Conservation (phyloP, 2,329 filamentous ascomycete genomes). For the Tolypocladium amazonense region DNA sequence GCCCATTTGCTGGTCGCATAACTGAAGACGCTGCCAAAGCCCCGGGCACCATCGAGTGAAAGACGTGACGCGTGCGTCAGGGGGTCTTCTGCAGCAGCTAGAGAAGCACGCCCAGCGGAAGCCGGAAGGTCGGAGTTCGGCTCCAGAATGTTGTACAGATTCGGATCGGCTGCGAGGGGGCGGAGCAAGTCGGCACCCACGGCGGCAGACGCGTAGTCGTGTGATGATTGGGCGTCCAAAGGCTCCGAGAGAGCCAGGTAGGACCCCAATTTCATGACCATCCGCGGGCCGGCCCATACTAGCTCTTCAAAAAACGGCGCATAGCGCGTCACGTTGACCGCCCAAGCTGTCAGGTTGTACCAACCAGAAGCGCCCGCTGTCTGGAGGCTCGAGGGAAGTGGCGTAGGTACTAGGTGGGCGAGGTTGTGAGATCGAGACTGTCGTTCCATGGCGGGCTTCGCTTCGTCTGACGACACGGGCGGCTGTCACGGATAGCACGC, state of each 20-base stretch:
- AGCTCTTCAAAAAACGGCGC: conserved; percentile 58
- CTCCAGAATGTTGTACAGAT: conserved; percentile 20
- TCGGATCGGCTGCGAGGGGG: conserved; percentile 12
- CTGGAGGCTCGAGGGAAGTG: conserved; percentile 10
- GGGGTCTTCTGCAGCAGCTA: conserved; percentile 6
- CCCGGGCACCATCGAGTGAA: conserved; percentile 50
- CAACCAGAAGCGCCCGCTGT: conserved; percentile 18
- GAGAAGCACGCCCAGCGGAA: not conserved
- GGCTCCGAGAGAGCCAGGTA: conserved; percentile 50
- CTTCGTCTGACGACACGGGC: not conserved
- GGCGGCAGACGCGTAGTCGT: conserved; percentile 9
- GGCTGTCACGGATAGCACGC: not conserved
- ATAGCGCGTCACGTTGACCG: conserved; percentile 47
- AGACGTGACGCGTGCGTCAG: conserved; percentile 30
- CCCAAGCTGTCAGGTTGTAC: conserved; percentile 47
- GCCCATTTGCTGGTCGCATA: conserved; percentile 93
- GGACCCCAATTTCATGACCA: conserved; percentile 58
- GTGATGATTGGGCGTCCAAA: conserved; percentile 35
- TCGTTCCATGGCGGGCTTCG: conserved; percentile 1
- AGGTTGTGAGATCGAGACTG: not conserved
- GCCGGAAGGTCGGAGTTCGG: conserved; percentile 3
- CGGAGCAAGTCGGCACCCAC: conserved; percentile 10
- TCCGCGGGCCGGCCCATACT: conserved; percentile 57
- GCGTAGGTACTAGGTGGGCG: not conserved
- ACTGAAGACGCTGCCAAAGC: conserved; percentile 75